These are phyloP conservation scores for Hymenoscyphus repandus DNA, from an alignment of 2,329 filamentous ascomycete genomes.

Conservation along the genomic window DNA sequence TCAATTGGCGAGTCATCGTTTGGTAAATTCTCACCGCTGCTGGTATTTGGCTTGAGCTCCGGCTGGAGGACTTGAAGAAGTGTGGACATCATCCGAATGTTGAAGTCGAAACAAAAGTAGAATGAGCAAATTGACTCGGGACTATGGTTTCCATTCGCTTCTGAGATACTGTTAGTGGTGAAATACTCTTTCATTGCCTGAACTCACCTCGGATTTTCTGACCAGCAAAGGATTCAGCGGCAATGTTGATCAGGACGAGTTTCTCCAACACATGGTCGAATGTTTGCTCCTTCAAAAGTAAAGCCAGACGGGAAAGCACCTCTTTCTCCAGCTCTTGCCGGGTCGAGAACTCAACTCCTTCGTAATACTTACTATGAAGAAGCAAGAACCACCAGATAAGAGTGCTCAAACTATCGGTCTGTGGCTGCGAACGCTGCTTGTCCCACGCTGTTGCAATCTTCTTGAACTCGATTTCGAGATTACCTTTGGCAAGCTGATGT, in stretches of 20 bases:
- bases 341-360: slow-evolving; percentile 66
- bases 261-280: slow-evolving; percentile 65
- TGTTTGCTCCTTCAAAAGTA: slow-evolving; percentile 64
- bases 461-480: slow-evolving; percentile 75
- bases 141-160: slow-evolving; percentile 35
- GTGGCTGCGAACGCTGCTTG: slow-evolving; percentile 31
- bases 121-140: slow-evolving; percentile 41
- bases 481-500: slow-evolving; percentile 67
- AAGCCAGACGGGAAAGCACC: slow-evolving; percentile 71
- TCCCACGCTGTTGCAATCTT: slow-evolving; percentile 55
- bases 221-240: slow-evolving; percentile 70
- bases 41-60: slow-evolving; percentile 53
- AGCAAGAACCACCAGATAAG: slow-evolving; percentile 79
- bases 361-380: slow-evolving; percentile 79
- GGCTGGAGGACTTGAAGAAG: slow-evolving; percentile 65
- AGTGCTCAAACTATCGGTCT: slow-evolving; percentile 40
- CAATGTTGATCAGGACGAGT: slow-evolving; percentile 80
- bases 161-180: slow-evolving; percentile 23
- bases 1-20: slow-evolving; percentile 35
- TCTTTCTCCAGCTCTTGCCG: slow-evolving; percentile 81
- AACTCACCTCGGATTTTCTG: slow-evolving; percentile 52
- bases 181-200: neutral
- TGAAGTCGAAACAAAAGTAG: slow-evolving; percentile 69
- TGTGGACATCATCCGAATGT: slow-evolving; percentile 69
- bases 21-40: slow-evolving; percentile 37